Conservation (phyloP, 2,329 filamentous ascomycete species). For the Ophiocordyceps camponoti-saundersi region DNA sequence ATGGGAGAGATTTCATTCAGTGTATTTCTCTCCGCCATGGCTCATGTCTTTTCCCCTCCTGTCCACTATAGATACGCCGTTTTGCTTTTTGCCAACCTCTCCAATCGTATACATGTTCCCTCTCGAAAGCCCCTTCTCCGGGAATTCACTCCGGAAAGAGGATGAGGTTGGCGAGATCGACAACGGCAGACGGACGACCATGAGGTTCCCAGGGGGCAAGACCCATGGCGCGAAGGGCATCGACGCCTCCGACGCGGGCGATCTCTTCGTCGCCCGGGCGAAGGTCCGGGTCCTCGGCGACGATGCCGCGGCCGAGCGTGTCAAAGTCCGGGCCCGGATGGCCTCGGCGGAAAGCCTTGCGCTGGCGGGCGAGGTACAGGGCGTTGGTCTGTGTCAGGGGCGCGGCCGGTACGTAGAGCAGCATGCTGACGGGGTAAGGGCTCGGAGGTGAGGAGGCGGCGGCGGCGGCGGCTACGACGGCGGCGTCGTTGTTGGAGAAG, state of each 20-base stretch:
- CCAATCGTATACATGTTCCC: too few relatives aligned
- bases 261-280: conserved; percentile 34
- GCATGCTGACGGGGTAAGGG: conserved; percentile 23
- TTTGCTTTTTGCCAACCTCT: too few relatives aligned
- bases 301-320: conserved; percentile 26
- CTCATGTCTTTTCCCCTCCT: too few relatives aligned
- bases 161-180: conserved; percentile 37
- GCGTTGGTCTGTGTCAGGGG: conserved; percentile 41
- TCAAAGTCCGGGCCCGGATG: conserved; percentile 39
- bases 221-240: conserved; percentile 39
- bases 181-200: conserved; percentile 19
- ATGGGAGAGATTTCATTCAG: too few relatives aligned
- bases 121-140: too few relatives aligned
- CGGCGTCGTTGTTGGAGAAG: conserved; percentile 23
- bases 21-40: too few relatives aligned
- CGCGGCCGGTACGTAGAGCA: conserved; percentile 37
- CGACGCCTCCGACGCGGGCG: conserved; percentile 29
- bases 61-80: too few relatives aligned
- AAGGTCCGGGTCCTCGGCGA: conserved; percentile 32
- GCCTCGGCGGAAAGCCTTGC: conserved; percentile 37
- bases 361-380: conserved; percentile 37
- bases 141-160: conserved; percentile 2
- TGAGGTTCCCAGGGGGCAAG: conserved; percentile 28
- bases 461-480: neutral
- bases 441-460: conserved; percentile 4